Conservation (phyloP, 2,329 filamentous ascomycete genomes). For the Colletotrichum lindemuthianum region DNA sequence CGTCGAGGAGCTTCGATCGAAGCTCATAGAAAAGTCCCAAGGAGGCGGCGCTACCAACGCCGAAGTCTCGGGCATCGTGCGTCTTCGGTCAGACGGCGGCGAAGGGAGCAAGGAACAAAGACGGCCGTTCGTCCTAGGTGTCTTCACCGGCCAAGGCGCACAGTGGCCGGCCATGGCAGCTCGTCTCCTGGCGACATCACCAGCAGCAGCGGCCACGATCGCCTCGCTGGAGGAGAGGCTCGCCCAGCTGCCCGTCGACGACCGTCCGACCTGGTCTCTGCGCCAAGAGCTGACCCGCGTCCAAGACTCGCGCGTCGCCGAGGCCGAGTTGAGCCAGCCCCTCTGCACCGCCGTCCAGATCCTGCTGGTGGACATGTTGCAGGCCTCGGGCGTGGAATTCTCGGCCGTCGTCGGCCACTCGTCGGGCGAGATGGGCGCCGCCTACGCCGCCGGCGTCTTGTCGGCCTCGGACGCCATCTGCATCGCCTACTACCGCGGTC, state of each 20-base stretch:
- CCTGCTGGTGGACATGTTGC: slow-evolving; percentile 43
- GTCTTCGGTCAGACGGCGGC: too few species aligned
- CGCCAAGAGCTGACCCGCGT: slow-evolving; percentile 37
- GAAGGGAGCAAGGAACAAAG: slow-evolving; percentile 17
- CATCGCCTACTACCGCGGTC: slow-evolving; percentile 25
- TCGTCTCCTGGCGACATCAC: slow-evolving; percentile 32
- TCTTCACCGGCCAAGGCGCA: slow-evolving; percentile 47
- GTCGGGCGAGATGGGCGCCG: slow-evolving; percentile 38
- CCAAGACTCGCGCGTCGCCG: slow-evolving; percentile 1
- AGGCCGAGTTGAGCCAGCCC: slow-evolving; percentile 49
- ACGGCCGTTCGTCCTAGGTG: neutral
- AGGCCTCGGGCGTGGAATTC: slow-evolving; percentile 15
- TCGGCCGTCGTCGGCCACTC: slow-evolving; percentile 36
- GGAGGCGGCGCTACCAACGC: neutral
- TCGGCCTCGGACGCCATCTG: slow-evolving; percentile 11
- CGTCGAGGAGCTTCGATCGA: neutral
- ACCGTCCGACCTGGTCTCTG: slow-evolving; percentile 37
- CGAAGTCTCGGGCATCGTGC: neutral
- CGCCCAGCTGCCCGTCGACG: slow-evolving; percentile 1
- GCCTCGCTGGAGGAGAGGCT: slow-evolving; percentile 37
- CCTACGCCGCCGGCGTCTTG: slow-evolving; percentile 35
- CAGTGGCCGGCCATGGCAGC: slow-evolving; percentile 43
- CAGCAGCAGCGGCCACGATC: slow-evolving; percentile 27
- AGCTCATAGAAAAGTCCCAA: neutral
- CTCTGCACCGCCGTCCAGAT: slow-evolving; percentile 49